Conservation (phyloP, 2,329 filamentous ascomycete species). For the Venturia asperata region DNA sequence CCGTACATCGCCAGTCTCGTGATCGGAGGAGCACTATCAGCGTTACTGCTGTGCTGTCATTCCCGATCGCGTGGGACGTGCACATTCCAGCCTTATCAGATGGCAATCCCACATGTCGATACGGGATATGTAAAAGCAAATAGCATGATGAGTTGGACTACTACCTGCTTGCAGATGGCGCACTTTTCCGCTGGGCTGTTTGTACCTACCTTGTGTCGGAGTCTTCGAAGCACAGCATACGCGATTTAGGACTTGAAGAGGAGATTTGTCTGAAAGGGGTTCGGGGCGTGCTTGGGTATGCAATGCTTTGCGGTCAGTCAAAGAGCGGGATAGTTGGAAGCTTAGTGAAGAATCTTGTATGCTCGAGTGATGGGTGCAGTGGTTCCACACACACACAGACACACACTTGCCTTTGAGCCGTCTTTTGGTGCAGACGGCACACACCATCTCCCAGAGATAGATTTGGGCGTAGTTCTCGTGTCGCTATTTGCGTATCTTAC, state of each 20-base stretch:
- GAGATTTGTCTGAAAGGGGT: neutral
- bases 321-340: neutral
- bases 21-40: neutral
- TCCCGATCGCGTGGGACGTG: neutral
- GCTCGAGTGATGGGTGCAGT: neutral
- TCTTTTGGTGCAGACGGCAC: neutral
- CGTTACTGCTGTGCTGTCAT: neutral
- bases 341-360: neutral
- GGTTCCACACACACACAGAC: neutral
- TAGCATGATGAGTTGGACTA: neutral
- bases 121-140: neutral
- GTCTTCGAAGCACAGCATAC: neutral
- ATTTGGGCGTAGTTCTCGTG: slow-evolving; percentile 1
- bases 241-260: neutral
- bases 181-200: too few relatives aligned
- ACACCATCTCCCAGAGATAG: neutral
- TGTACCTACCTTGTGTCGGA: neutral
- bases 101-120: neutral
- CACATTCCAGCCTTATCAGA: neutral
- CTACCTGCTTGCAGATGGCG: neutral
- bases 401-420: neutral
- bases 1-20: neutral
- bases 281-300: neutral
- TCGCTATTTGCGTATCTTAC: neutral
- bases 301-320: neutral